phyloP scores from a whole-genome alignment of 306 rosid species.

The Acmispon strigosus region DNA sequence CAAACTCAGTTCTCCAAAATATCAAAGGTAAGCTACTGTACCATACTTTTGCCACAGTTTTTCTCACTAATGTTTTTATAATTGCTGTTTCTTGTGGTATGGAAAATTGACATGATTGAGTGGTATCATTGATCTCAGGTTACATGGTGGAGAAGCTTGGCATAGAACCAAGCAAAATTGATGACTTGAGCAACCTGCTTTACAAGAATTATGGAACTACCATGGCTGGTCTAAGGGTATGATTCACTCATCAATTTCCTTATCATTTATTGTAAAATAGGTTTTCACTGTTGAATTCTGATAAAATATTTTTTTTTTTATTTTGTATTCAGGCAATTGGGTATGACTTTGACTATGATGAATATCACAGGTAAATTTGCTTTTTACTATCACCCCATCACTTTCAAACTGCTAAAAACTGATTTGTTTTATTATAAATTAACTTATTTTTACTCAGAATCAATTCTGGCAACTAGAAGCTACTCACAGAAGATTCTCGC shows the following conservation, averaged over 20 bases:
- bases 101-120: neutral
- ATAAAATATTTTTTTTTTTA: neutral
- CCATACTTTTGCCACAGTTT: neutral
- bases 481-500: no score
- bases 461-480: no score
- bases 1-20: slow-evolving; percentile 43
- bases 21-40: slow-evolving; percentile 51
- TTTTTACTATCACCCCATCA: neutral
- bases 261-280: neutral
- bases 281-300: neutral
- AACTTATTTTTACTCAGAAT: no score
- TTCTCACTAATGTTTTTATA: neutral
- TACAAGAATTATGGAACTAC: slow-evolving; percentile 96
- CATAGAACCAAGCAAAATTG: slow-evolving; percentile 63
- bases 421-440: neutral
- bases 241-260: neutral
- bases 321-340: slow-evolving; percentile 74
- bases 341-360: slow-evolving; percentile 94
- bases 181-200: slow-evolving; percentile 60
- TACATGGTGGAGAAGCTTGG: slow-evolving; percentile 88
- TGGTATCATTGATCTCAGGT: slow-evolving; percentile 34
- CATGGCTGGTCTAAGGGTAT: slow-evolving; percentile 99
- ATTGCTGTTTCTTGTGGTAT: neutral
- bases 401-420: neutral
- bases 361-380: slow-evolving; percentile 69